Evolutionary conservation across 2,329 filamentous ascomycete species (phyloP).

Genomic region (Cercospora canescens): DNA sequence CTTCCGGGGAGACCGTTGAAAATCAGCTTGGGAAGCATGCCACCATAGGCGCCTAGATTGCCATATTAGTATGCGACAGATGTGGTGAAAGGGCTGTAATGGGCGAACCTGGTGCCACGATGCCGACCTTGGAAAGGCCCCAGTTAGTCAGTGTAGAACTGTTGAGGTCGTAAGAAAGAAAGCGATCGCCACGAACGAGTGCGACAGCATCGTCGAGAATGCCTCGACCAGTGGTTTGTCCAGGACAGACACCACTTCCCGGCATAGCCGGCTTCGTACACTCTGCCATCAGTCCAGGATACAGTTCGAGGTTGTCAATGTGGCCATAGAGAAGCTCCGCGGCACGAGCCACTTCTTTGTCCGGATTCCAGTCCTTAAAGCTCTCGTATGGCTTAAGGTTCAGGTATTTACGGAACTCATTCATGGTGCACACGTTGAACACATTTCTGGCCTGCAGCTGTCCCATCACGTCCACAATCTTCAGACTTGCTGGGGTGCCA

Average conservation of each 20-base stretch:
- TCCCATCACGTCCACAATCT: constrained; percentile 51
- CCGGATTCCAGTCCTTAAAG: constrained; percentile 39
- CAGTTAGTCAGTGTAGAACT: constrained; percentile 52
- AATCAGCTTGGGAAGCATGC: constrained; percentile 46
- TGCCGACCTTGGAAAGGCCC: constrained; percentile 50
- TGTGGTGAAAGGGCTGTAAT: background rate
- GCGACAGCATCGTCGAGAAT: constrained; percentile 53
- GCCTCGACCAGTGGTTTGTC: constrained; percentile 48
- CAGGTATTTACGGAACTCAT: constrained; percentile 46
- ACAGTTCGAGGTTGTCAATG: constrained; percentile 57
- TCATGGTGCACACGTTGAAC: constrained; percentile 55
- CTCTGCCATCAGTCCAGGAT: constrained; percentile 59
- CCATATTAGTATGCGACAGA: background rate
- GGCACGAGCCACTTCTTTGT: constrained; percentile 39
- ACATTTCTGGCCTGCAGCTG: constrained; percentile 47
- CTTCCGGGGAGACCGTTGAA: constrained; percentile 50
- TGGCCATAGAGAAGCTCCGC: constrained; percentile 53
- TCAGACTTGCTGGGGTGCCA: constrained; percentile 49
- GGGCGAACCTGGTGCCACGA: constrained; percentile 38
- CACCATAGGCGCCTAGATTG: constrained; percentile 24
- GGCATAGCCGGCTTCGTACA: constrained; percentile 55
- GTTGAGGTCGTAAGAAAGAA: constrained; percentile 51
- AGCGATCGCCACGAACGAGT: constrained; percentile 49
- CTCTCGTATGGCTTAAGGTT: constrained; percentile 39
- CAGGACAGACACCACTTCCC: constrained; percentile 48